Evolutionary conservation across 306 rosid genomes (phyloP), one percentile per base, ranked within the genome.

Genomic region (Cucurbita maxima): DNA sequence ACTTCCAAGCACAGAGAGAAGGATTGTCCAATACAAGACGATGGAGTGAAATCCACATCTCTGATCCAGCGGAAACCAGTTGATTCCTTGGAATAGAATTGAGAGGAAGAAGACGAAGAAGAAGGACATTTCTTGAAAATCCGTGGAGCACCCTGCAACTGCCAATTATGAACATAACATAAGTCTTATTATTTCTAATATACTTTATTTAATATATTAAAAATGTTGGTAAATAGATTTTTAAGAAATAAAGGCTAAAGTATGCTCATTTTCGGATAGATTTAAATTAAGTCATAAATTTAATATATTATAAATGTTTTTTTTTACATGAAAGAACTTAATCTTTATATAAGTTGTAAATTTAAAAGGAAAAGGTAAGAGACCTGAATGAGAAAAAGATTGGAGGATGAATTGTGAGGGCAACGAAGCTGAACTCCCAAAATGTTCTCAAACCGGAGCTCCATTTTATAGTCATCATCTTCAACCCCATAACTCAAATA

Each of bases 381-480:
- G 61, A 87, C 92, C 92, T 89, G 84, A 41, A 87, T 68, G 50
- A 87, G 80, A 74, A 87, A 86, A 76, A 75, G 57, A 22, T 64
- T 43, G 34, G 75, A 43, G 45, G 73, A 5, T 7, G 22, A 71
- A 63, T 19, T 75, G 8, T 3, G 16, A 0, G 87, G 79, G 19
- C 34, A 48, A 63, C 55, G 77, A 2, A 82, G 78, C 85, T 85
- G 75, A 76, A 84, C 84, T 36, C 64, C 41, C 71, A 74, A 58
- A 76, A 85, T 81, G 55, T 53, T 81, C 66, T 87, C 90, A 10
- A 38, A 76, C 22, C 66, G 71, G 38, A 89, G 74, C 74, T 85
- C 82, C 14, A 87, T 81, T 81, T 83, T 83, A 61, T 82, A 85
- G 7, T 79, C 78, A 50, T 11, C 68, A 20, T 79, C 78, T 44